Evolutionary conservation across 176 grass and related monocot species (phyloP).

Genomic region (Hyparrhenia diplandra): DNA sequence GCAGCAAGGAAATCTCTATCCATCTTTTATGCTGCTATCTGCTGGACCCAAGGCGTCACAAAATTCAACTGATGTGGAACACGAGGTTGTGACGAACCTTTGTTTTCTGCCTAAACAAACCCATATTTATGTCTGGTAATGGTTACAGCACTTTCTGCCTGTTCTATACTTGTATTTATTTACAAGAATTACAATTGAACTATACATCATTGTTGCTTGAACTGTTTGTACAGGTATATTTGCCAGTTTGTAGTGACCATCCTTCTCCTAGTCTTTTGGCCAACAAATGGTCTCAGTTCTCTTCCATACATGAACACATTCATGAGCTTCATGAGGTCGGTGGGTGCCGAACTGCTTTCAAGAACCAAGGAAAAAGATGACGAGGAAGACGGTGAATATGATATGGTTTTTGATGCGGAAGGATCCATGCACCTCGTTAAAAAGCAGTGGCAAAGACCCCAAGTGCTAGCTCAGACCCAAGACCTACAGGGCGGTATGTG

Average conservation of each 20-base stretch:
- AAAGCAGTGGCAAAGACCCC: slow-evolving; percentile 36
- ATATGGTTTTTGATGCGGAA: slow-evolving; percentile 95
- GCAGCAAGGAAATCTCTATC: slow-evolving; percentile 95
- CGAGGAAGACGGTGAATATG: slow-evolving; percentile 75
- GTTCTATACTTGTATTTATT: slow-evolving; percentile 2
- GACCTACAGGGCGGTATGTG: slow-evolving; percentile 48
- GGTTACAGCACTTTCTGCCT: background rate
- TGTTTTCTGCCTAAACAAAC: slow-evolving; percentile 95
- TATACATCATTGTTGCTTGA: slow-evolving; percentile 16
- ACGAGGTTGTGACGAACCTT: slow-evolving; percentile 53
- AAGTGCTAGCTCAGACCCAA: slow-evolving; percentile 34
- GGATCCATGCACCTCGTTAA: slow-evolving; percentile 89
- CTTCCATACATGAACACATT: slow-evolving; percentile 41
- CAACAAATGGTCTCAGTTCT: slow-evolving; percentile 79
- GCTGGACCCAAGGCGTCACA: slow-evolving; percentile 43
- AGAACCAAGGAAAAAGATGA: slow-evolving; percentile 90
- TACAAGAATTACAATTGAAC: background rate
- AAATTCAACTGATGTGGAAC: slow-evolving; percentile 57
- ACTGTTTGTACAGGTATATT: slow-evolving; percentile 71
- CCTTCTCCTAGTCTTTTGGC: slow-evolving; percentile 67
- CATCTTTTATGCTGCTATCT: slow-evolving; percentile 96
- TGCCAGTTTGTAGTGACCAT: slow-evolving; percentile 67
- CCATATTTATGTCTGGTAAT: slow-evolving; percentile 92
- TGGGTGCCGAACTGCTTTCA: slow-evolving; percentile 52
- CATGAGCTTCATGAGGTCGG: slow-evolving; percentile 42